Evolutionary conservation across 495 filamentous ascomycete species (phyloP).

Genomic region (Penicillium riverlandense): DNA sequence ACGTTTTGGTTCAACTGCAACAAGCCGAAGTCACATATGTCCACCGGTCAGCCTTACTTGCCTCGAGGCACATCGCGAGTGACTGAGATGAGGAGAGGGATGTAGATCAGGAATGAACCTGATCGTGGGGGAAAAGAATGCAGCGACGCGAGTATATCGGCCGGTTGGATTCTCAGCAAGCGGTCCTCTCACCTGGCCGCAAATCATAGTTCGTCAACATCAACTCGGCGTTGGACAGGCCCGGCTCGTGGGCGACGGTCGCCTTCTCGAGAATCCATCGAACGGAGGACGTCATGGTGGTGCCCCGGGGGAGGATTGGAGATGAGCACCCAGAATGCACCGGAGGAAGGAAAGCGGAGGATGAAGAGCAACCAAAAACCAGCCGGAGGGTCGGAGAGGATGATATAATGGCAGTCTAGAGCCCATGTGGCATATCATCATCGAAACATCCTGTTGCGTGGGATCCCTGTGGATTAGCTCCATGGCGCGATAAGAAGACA

Average conservation of each 20-base stretch:
- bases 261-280: slow-evolving; percentile 43
- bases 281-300: slow-evolving; percentile 20
- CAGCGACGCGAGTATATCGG: neutral
- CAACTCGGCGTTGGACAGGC: slow-evolving; percentile 74
- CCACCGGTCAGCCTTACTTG: slow-evolving; percentile 10
- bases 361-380: neutral
- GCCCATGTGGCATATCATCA: slow-evolving; percentile 6
- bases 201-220: slow-evolving; percentile 90
- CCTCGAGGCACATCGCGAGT: neutral
- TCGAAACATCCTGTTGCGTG: slow-evolving; percentile 1
- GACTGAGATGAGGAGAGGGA: neutral
- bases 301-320: neutral
- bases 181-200: slow-evolving; percentile 56
- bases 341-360: neutral
- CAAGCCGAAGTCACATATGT: slow-evolving; percentile 1
- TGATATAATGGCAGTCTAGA: neutral
- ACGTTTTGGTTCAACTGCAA: slow-evolving; percentile 66
- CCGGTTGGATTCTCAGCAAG: too few relatives aligned
- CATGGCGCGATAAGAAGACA: slow-evolving; percentile 8
- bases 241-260: slow-evolving; percentile 67
- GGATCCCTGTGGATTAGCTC: slow-evolving; percentile 2
- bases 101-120: neutral
- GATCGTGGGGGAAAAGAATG: too few relatives aligned
- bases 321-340: neutral
- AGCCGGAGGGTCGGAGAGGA: neutral